phyloP scores from a whole-genome alignment of 257 asterid genomes.

The Knoxia roxburghii region DNA sequence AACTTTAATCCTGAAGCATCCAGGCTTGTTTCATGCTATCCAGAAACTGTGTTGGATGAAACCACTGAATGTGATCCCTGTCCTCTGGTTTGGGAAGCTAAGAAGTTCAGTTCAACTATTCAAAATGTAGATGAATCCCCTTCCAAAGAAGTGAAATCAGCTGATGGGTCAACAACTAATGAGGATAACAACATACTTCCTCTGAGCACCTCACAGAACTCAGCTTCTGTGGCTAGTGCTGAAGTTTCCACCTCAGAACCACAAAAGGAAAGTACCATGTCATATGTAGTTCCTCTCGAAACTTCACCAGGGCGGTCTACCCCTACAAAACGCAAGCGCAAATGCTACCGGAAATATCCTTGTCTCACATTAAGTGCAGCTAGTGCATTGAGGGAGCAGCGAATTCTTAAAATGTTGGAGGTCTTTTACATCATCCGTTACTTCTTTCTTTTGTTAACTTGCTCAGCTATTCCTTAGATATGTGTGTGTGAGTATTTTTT shows the following conservation, averaged over 20 bases:
- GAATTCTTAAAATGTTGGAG: slow-evolving; percentile 78
- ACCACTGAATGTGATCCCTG: slow-evolving; percentile 31
- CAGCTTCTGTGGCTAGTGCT: slow-evolving; percentile 29
- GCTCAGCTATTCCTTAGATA: slow-evolving; percentile 18
- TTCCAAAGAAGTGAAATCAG: slow-evolving; percentile 29
- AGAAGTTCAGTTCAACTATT: slow-evolving; percentile 33
- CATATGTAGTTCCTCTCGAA: slow-evolving; percentile 25
- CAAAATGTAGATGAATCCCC: slow-evolving; percentile 35
- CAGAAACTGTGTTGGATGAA: slow-evolving; percentile 25
- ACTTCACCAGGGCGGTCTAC: slow-evolving; percentile 30
- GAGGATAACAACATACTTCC: slow-evolving; percentile 33
- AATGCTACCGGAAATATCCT: slow-evolving; percentile 45
- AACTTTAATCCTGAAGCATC: slow-evolving; percentile 47
- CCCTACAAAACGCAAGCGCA: slow-evolving; percentile 50
- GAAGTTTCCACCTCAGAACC: slow-evolving; percentile 33
- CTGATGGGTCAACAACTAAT: slow-evolving; percentile 21
- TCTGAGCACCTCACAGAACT: slow-evolving; percentile 30
- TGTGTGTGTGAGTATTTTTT: not conserved
- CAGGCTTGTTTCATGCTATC: slow-evolving; percentile 23
- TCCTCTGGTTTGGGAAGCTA: slow-evolving; percentile 22
- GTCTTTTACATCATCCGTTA: slow-evolving; percentile 33
- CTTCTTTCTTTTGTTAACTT: slow-evolving; percentile 18
- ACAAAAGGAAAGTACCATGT: slow-evolving; percentile 27
- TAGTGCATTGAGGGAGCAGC: slow-evolving; percentile 70
- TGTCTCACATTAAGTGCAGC: slow-evolving; percentile 47